Evolutionary conservation across 805 yeast species (phyloP).

Genomic region (Metschnikowia orientalis): DNA sequence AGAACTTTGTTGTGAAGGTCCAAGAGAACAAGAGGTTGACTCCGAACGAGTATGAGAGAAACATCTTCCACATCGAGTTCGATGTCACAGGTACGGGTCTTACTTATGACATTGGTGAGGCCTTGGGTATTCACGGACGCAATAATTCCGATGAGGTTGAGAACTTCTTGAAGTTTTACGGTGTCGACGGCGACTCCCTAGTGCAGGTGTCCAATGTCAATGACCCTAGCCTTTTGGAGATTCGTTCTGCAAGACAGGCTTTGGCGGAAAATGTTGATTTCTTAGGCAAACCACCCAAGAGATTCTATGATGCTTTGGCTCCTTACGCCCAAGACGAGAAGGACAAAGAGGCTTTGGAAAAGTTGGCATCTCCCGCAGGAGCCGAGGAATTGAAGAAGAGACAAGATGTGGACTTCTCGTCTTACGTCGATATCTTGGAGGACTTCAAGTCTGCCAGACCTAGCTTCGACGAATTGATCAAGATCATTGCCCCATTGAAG

Average conservation of each 20-base stretch:
- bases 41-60: constrained; percentile 83
- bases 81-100: constrained; percentile 88
- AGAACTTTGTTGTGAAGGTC: constrained; percentile 82
- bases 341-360: constrained; percentile 59
- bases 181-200: constrained; percentile 62
- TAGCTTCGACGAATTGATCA: constrained; percentile 59
- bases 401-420: constrained; percentile 77
- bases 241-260: constrained; percentile 78
- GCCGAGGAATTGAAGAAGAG: constrained; percentile 78
- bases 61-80: constrained; percentile 94
- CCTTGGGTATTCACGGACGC: constrained; percentile 91
- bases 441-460: constrained; percentile 84
- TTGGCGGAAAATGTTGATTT: constrained; percentile 78
- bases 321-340: constrained; percentile 64
- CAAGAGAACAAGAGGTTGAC: constrained; percentile 90
- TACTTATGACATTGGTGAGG: constrained; percentile 92
- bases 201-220: constrained; percentile 72
- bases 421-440: constrained; percentile 76
- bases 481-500: constrained; percentile 78
- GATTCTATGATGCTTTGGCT: constrained; percentile 82
- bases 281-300: constrained; percentile 93
- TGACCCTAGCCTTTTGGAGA: constrained; percentile 52
- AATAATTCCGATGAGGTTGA: constrained; percentile 64
- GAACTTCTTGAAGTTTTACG: constrained; percentile 66
- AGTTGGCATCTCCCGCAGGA: constrained; percentile 72